Evolutionary conservation across 805 yeast species (phyloP).

Genomic region (Sugiyamaella floridensis): DNA sequence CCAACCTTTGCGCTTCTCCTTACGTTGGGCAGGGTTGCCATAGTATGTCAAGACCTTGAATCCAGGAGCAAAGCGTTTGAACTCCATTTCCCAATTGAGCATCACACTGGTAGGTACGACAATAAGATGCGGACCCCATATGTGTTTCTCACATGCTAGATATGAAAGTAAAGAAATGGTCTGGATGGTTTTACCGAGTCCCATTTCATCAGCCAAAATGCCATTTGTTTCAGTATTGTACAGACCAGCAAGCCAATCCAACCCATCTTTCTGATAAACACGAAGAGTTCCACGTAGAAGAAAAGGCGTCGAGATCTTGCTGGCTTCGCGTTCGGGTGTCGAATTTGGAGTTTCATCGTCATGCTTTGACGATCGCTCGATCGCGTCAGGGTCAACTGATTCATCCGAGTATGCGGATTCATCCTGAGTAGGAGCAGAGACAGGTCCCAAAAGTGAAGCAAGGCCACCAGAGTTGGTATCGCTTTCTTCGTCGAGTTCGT

Average conservation of each 20-base stretch:
- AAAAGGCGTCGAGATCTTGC: slow-evolving; percentile 43
- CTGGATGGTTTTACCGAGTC: slow-evolving; percentile 91
- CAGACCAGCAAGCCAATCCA: slow-evolving; percentile 93
- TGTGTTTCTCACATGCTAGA: slow-evolving; percentile 85
- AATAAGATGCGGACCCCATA: slow-evolving; percentile 98
- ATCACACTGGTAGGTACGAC: slow-evolving; percentile 96
- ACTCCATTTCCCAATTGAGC: slow-evolving; percentile 99
- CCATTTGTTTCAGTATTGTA: slow-evolving; percentile 93
- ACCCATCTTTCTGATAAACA: slow-evolving; percentile 90
- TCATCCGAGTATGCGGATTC: slow-evolving; percentile 13
- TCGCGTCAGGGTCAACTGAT: slow-evolving; percentile 5
- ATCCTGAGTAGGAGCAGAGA: slow-evolving; percentile 13
- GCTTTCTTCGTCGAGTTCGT: slow-evolving; percentile 13
- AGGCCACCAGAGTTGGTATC: slow-evolving; percentile 9
- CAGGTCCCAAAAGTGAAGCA: neutral
- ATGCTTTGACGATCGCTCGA: slow-evolving; percentile 2
- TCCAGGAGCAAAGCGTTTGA: slow-evolving; percentile 97
- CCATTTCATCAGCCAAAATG: slow-evolving; percentile 98
- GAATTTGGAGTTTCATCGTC: slow-evolving; percentile 14
- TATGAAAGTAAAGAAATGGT: slow-evolving; percentile 82
- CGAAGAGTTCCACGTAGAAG: slow-evolving; percentile 72
- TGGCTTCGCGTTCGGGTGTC: slow-evolving; percentile 13
- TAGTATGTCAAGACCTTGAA: slow-evolving; percentile 91
- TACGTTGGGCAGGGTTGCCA: slow-evolving; percentile 95
- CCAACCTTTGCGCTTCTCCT: slow-evolving; percentile 96